These are phyloP conservation scores for Ensete glaucum DNA, from an alignment of 176 grass and related monocot species.

Conservation along the genomic window DNA sequence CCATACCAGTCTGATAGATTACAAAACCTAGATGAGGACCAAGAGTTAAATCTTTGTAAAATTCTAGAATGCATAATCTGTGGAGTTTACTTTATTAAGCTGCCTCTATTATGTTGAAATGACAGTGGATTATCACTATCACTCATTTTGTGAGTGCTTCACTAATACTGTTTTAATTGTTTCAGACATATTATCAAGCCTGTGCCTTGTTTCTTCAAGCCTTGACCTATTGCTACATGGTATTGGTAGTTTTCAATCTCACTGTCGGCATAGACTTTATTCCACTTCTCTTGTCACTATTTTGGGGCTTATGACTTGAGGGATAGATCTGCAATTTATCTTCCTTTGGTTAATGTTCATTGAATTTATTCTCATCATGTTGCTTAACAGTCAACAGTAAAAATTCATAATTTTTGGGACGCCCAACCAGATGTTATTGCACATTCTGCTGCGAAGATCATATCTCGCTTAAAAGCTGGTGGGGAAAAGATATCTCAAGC, in stretches of 20 bases:
- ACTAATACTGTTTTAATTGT: no score
- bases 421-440: slow-evolving; percentile 71
- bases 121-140: no score
- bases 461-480: slow-evolving; percentile 57
- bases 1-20: no score
- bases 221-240: no score
- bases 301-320: background rate
- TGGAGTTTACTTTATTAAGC: background rate
- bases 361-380: background rate
- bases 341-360: background rate
- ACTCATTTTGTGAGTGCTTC: no score
- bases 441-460: slow-evolving; percentile 61
- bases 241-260: no score
- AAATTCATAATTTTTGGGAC: slow-evolving; percentile 54
- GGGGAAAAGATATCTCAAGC: slow-evolving; percentile 79
- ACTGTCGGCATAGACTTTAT: no score
- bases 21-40: no score
- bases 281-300: background rate
- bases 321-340: background rate
- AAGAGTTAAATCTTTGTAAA: no score
- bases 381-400: slow-evolving; percentile 37
- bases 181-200: no score
- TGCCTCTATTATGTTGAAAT: no score
- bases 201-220: no score
- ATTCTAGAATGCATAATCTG: background rate